Conservation (phyloP, 1,284 basidiomycete species). For the Moniliophthora roreri region DNA sequence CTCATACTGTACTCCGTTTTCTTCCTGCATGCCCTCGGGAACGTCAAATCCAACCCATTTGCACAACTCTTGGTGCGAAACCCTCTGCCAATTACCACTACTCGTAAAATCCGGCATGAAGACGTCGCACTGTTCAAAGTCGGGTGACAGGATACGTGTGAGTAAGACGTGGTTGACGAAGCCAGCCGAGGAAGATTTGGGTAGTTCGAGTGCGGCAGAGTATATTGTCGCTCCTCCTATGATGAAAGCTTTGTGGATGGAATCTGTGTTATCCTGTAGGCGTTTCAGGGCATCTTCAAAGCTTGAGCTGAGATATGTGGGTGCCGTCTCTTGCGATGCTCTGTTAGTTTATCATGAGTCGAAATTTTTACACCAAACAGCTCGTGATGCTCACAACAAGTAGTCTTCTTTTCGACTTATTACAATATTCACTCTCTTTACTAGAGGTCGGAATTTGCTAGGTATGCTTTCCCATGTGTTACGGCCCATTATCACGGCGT, state of each 20-base stretch:
- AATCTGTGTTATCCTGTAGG: constrained; percentile 16
- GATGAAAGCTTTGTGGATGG: constrained; percentile 66
- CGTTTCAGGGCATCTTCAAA: constrained; percentile 24
- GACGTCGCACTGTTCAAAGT: constrained; percentile 82
- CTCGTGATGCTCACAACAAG: constrained; percentile 53
- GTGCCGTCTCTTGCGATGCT: constrained; percentile 8
- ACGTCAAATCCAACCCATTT: constrained; percentile 83
- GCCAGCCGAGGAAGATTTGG: constrained; percentile 31
- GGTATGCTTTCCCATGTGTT: constrained; percentile 99
- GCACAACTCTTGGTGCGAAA: constrained; percentile 61
- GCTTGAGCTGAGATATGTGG: constrained; percentile 29
- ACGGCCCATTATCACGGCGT: constrained; percentile 94
- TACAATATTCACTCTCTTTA: constrained; percentile 79
- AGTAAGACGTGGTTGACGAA: constrained; percentile 81
- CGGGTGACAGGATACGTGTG: constrained; percentile 78
- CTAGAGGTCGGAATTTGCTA: constrained; percentile 81
- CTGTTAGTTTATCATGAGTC: background rate
- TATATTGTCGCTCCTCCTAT: constrained; percentile 93
- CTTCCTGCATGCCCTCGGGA: constrained; percentile 71
- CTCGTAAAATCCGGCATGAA: constrained; percentile 78
- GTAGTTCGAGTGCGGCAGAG: constrained; percentile 57
- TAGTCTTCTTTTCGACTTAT: constrained; percentile 68
- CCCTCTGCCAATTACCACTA: constrained; percentile 51
- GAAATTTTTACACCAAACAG: background rate
- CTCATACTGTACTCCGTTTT: constrained; percentile 82